Conservation (phyloP, 176 grass and related monocot genomes). For the Stipa capillata region DNA sequence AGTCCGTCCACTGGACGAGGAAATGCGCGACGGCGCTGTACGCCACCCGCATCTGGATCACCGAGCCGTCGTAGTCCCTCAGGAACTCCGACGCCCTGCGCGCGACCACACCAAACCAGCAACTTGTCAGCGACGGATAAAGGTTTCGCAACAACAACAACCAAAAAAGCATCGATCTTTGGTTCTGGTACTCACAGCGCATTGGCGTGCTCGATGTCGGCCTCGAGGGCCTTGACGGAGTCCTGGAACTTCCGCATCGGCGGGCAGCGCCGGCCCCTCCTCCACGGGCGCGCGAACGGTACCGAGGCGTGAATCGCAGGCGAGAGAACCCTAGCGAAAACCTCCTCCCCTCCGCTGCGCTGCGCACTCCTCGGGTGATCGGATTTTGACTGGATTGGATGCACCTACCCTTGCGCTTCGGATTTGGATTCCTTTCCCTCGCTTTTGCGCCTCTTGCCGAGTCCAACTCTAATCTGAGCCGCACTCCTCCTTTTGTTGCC, state of each 20-base stretch:
- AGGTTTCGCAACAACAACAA: background rate
- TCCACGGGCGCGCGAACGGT: background rate
- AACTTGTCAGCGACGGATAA: background rate
- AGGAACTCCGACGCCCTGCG: constrained; percentile 42
- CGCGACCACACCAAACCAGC: background rate
- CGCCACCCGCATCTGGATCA: constrained; percentile 63
- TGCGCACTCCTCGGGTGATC: background rate
- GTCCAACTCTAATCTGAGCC: background rate
- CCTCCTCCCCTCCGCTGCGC: background rate
- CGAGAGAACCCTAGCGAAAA: constrained; percentile 13
- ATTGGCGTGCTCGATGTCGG: constrained; percentile 69
- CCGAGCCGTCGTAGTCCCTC: constrained; percentile 43
- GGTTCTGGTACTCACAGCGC: constrained; percentile 30
- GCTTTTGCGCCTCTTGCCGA: background rate
- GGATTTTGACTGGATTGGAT: background rate
- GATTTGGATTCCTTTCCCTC: background rate
- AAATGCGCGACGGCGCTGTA: constrained; percentile 55
- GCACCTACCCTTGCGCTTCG: background rate
- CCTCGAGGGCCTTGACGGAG: constrained; percentile 41
- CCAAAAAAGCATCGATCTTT: too few relatives aligned
- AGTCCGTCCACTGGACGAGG: constrained; percentile 55
- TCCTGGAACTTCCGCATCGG: constrained; percentile 50
- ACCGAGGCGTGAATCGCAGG: background rate
- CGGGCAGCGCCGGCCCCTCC: background rate
- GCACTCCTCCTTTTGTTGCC: constrained; percentile 12